These are phyloP conservation scores for Angomonas deanei DNA, from an alignment of 208 protist species.

Conservation along the genomic window DNA sequence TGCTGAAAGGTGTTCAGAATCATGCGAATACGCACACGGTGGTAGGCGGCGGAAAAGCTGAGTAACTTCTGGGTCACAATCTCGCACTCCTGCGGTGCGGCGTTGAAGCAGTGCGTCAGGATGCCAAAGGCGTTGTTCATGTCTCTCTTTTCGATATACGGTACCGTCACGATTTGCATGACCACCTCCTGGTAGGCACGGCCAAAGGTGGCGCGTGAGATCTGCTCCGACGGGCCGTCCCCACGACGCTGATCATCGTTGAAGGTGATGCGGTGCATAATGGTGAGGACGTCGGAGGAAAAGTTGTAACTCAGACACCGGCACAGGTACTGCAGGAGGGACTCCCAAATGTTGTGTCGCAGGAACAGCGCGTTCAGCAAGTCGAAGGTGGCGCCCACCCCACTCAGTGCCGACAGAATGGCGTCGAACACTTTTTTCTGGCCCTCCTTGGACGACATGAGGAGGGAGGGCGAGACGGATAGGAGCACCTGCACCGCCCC, in stretches of 20 bases:
- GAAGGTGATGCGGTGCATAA: conserved; percentile 50
- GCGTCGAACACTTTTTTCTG: conserved; percentile 48
- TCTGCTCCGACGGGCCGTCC: conserved; percentile 13
- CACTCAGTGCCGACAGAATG: conserved; percentile 38
- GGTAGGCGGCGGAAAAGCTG: conserved; percentile 78
- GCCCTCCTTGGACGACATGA: conserved; percentile 47
- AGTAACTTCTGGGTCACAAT: conserved; percentile 43
- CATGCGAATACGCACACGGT: conserved; percentile 80
- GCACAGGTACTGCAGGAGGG: conserved; percentile 45
- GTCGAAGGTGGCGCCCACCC: conserved; percentile 26
- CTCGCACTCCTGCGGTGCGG: conserved; percentile 27
- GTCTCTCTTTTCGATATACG: conserved; percentile 34
- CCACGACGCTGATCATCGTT: conserved; percentile 17
- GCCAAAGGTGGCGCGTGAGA: conserved; percentile 22
- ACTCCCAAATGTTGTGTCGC: conserved; percentile 46
- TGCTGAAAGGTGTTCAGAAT: conserved; percentile 42
- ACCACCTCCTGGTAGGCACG: conserved; percentile 59
- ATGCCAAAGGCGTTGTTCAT: conserved; percentile 49
- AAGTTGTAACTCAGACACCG: conserved; percentile 58
- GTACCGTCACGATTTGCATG: conserved; percentile 42
- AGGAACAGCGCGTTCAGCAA: conserved; percentile 36
- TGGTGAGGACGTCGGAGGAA: conserved; percentile 34
- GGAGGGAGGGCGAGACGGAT: conserved; percentile 42
- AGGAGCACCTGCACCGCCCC: conserved; percentile 55
- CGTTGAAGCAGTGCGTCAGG: conserved; percentile 45